phyloP scores from a whole-genome alignment of 805 yeast species.

The Metschnikowia rubicola region DNA sequence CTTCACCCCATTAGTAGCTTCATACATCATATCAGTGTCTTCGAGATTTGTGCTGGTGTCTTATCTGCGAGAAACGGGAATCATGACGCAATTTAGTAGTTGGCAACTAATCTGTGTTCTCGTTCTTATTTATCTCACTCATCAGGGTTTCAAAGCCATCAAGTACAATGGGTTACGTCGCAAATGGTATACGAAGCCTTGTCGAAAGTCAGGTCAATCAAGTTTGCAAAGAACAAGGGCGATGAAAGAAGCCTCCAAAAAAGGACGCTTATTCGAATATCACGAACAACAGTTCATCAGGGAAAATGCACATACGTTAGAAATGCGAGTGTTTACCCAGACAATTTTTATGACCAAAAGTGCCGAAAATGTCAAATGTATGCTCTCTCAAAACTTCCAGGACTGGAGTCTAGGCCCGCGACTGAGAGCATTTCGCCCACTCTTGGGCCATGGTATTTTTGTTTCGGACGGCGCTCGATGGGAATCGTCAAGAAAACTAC shows the following conservation, averaged over 20 bases:
- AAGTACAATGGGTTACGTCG: constrained; percentile 3
- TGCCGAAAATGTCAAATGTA: constrained; percentile 9
- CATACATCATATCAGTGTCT: no score
- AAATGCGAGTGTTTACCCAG: background rate
- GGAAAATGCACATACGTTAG: constrained; percentile 4
- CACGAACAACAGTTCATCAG: constrained; percentile 1
- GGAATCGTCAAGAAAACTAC: constrained; percentile 8
- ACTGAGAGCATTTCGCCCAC: constrained; percentile 7
- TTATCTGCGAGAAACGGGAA: no score
- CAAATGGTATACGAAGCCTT: constrained; percentile 9
- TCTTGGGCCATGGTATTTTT: constrained; percentile 13
- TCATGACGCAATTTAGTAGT: no score
- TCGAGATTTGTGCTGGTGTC: no score
- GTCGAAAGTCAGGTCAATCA: background rate
- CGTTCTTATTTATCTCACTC: background rate
- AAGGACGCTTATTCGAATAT: constrained; percentile 8
- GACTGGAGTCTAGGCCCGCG: constrained; percentile 11
- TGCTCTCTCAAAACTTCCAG: constrained; percentile 7
- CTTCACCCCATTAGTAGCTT: no score
- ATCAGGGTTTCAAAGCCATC: background rate
- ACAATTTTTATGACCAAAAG: constrained; percentile 4
- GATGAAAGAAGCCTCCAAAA: background rate
- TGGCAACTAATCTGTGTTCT: background rate
- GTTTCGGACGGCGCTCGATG: constrained; percentile 11
- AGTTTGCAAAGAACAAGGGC: background rate